Percentiles rank a stretch among this genome's conserved stretches.
These are phyloP conservation scores for Agastache rugosa DNA, from an alignment of 257 asterid genomes.

Conservation along the genomic window DNA sequence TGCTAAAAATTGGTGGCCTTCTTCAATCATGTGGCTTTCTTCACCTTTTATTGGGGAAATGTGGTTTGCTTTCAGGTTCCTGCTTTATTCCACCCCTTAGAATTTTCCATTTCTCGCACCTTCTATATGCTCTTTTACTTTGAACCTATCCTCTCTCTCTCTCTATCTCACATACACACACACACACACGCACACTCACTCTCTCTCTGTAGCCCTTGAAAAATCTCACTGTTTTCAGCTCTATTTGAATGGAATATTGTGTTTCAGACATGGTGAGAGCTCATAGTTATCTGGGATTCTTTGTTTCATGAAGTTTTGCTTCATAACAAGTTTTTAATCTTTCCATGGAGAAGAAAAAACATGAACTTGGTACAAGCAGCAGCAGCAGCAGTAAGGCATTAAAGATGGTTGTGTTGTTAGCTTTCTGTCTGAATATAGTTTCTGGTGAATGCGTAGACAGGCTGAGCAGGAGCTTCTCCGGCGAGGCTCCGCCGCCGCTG, in stretches of 20 bases:
- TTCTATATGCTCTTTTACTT: constrained; percentile 15
- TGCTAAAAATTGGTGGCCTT: constrained; percentile 29
- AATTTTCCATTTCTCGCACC: constrained; percentile 14
- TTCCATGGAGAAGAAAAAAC: constrained; percentile 51
- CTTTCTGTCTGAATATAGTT: constrained; percentile 44
- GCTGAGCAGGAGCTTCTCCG: constrained; percentile 38
- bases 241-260: constrained; percentile 2
- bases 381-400: constrained; percentile 34
- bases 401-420: constrained; percentile 36
- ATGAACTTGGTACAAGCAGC: constrained; percentile 27
- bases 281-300: constrained; percentile 34
- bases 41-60: constrained; percentile 35
- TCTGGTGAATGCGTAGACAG: constrained; percentile 62
- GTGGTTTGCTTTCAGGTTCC: constrained; percentile 40
- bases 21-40: constrained; percentile 29
- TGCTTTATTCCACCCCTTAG: constrained; percentile 34
- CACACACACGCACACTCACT: too few species aligned
- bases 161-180: neutral
- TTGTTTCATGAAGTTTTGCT: constrained; percentile 30
- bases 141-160: neutral
- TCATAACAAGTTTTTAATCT: constrained; percentile 29
- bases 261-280: constrained; percentile 36
- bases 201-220: constrained; percentile 13
- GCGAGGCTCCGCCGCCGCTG: constrained; percentile 41
- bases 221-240: neutral